phyloP scores from a whole-genome alignment of 2,329 filamentous ascomycete species.

The Tolypocladium ophioglossoides region DNA sequence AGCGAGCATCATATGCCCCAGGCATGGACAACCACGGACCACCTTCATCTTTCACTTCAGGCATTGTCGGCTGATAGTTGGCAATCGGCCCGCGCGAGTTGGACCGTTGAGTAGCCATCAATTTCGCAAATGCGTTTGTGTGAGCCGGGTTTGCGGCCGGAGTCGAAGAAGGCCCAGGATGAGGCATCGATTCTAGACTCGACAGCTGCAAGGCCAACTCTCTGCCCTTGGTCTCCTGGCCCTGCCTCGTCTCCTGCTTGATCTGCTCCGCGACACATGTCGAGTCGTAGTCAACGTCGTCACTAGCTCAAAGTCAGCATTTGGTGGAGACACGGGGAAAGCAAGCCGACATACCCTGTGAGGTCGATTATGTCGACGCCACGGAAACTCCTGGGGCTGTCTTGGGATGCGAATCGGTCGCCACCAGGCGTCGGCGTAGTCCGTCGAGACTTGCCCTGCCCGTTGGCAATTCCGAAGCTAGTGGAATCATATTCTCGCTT shows the following conservation, averaged over 20 bases:
- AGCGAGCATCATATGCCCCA: constrained; percentile 1
- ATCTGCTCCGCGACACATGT: constrained; percentile 22
- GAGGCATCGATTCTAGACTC: constrained; percentile 9
- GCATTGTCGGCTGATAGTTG: background rate
- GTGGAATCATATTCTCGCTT: constrained; percentile 17
- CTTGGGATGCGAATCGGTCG: background rate
- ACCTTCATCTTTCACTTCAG: background rate
- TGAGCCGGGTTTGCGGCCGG: background rate
- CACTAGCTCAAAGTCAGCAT: constrained; percentile 13
- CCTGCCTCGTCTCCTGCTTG: constrained; percentile 20
- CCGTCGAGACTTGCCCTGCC: constrained; percentile 22
- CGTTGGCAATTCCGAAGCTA: constrained; percentile 5
- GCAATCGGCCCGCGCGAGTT: constrained; percentile 1
- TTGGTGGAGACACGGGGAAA: background rate
- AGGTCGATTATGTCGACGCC: constrained; percentile 27
- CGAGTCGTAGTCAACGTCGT: constrained; percentile 21
- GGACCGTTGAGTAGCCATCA: constrained; percentile 7
- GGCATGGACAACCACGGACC: background rate
- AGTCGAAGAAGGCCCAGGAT: background rate
- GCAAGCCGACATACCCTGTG: constrained; percentile 22
- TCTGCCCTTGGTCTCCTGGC: constrained; percentile 16
- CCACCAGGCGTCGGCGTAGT: constrained; percentile 12
- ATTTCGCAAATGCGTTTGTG: constrained; percentile 4
- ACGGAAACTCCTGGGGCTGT: constrained; percentile 2
- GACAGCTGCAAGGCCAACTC: constrained; percentile 17